A percentile compares a stretch with the other conserved stretches of the same genome.
phyloP scores from a whole-genome alignment of 768 basidiomycete genomes.

The Agaricus sinodeliciosus region DNA sequence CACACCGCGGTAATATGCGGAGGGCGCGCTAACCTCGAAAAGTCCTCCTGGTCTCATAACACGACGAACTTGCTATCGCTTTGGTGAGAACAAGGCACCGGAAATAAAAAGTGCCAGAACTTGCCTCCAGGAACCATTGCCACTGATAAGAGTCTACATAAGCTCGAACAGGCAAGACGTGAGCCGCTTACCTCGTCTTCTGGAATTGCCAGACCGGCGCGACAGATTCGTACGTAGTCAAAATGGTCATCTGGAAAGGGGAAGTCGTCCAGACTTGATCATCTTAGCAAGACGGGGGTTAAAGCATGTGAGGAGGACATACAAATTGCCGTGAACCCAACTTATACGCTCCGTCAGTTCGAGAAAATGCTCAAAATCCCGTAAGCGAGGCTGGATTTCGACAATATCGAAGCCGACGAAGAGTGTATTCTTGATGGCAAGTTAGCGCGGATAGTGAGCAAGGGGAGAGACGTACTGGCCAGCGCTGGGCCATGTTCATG shows the following conservation, averaged over 20 bases:
- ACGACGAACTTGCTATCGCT: constrained; percentile 55
- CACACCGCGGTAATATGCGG: neutral
- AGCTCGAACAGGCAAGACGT: neutral
- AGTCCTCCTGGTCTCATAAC: constrained; percentile 56
- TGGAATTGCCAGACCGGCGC: constrained; percentile 62
- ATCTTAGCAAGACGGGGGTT: neutral
- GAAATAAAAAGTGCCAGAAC: constrained; percentile 10
- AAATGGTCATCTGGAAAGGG: constrained; percentile 55
- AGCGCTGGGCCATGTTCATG: constrained; percentile 58
- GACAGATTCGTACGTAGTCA: constrained; percentile 59
- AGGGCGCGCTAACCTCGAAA: constrained; percentile 45
- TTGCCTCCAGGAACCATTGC: constrained; percentile 60
- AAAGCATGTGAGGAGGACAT: neutral
- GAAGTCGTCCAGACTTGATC: constrained; percentile 50
- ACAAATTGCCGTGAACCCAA: constrained; percentile 72
- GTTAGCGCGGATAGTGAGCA: neutral
- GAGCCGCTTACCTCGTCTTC: constrained; percentile 50
- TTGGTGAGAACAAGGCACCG: constrained; percentile 13
- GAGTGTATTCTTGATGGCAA: constrained; percentile 33
- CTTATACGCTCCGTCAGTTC: constrained; percentile 42
- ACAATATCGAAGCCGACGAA: constrained; percentile 57
- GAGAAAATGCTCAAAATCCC: constrained; percentile 26
- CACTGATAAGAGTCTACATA: constrained; percentile 33
- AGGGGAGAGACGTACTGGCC: constrained; percentile 41
- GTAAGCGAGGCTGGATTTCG: constrained; percentile 46